phyloP scores from a whole-genome alignment of 208 protist genomes.

The Trypanosoma brucei region DNA sequence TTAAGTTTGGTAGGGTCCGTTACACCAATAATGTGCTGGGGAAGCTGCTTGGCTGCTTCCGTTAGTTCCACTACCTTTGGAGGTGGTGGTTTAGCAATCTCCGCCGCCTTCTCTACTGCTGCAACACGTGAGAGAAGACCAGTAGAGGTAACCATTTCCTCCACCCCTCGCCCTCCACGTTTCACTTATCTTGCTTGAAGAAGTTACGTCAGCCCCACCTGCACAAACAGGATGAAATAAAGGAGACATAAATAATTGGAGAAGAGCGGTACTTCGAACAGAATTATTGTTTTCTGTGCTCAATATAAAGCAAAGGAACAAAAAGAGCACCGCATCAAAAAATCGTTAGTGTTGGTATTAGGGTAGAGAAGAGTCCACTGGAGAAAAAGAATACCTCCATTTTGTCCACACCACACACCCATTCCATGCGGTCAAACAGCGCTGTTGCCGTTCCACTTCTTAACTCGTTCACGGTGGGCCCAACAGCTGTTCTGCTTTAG shows the following conservation, averaged over 20 bases:
- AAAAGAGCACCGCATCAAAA: not conserved
- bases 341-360: too few species aligned
- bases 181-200: not conserved
- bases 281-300: not conserved
- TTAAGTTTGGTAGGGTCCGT: slow-evolving; percentile 78
- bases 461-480: slow-evolving; percentile 76
- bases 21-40: slow-evolving; percentile 59
- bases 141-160: not conserved
- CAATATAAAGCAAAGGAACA: not conserved
- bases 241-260: too few species aligned
- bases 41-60: slow-evolving; percentile 49
- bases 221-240: not conserved
- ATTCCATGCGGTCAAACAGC: slow-evolving; percentile 35
- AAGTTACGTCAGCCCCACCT: not conserved
- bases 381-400: too few species aligned
- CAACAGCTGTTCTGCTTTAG: slow-evolving; percentile 69
- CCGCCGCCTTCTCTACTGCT: slow-evolving; percentile 26
- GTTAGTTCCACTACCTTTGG: slow-evolving; percentile 29
- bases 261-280: too few species aligned
- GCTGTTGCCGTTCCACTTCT: slow-evolving; percentile 85
- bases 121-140: slow-evolving; percentile 14
- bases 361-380: too few species aligned
- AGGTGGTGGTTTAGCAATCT: slow-evolving; percentile 24
- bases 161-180: not conserved
- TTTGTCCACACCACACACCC: too few species aligned